Conservation (phyloP, 2,329 filamentous ascomycete species). For the Calonectria crousiana region DNA sequence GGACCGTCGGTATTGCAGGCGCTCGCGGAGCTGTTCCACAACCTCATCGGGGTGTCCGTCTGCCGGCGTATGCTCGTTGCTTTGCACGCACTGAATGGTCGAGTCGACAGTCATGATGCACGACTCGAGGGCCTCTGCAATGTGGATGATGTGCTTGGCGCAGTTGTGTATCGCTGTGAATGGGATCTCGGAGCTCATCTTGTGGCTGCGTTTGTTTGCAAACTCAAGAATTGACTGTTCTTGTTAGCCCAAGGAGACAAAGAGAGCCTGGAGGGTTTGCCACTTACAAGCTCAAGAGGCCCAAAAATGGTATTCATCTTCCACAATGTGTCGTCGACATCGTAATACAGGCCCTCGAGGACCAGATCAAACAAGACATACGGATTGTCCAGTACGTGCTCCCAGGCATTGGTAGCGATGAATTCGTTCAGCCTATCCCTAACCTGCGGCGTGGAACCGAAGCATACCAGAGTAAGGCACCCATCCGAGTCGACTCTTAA, state of each 20-base stretch:
- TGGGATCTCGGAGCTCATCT: slow-evolving; percentile 43
- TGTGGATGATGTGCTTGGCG: slow-evolving; percentile 46
- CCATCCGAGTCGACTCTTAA: slow-evolving; percentile 36
- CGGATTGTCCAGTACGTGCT: slow-evolving; percentile 37
- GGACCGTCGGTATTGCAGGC: slow-evolving; percentile 47
- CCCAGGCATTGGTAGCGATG: slow-evolving; percentile 39
- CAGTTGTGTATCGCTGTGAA: slow-evolving; percentile 47
- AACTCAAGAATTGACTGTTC: slow-evolving; percentile 42
- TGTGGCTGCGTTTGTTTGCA: slow-evolving; percentile 40
- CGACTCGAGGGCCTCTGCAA: slow-evolving; percentile 45
- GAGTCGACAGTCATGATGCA: slow-evolving; percentile 42
- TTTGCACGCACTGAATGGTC: slow-evolving; percentile 31
- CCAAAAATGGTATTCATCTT: slow-evolving; percentile 48
- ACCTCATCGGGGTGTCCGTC: slow-evolving; percentile 27
- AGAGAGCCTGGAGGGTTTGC: background rate
- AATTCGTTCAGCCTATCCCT: slow-evolving; percentile 40
- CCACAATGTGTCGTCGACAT: slow-evolving; percentile 46
- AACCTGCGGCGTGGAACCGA: slow-evolving; percentile 39
- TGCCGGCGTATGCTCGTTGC: slow-evolving; percentile 8
- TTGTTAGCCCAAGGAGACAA: background rate
- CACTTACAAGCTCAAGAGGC: slow-evolving; percentile 44
- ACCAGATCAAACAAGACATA: slow-evolving; percentile 48
- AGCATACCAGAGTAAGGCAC: slow-evolving; percentile 39
- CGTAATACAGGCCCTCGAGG: slow-evolving; percentile 44
- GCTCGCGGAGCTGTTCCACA: slow-evolving; percentile 43